Base-by-base conservation (phyloP, 139 green algal genomes). In the Mesotaenium endlicherianum region DNA sequence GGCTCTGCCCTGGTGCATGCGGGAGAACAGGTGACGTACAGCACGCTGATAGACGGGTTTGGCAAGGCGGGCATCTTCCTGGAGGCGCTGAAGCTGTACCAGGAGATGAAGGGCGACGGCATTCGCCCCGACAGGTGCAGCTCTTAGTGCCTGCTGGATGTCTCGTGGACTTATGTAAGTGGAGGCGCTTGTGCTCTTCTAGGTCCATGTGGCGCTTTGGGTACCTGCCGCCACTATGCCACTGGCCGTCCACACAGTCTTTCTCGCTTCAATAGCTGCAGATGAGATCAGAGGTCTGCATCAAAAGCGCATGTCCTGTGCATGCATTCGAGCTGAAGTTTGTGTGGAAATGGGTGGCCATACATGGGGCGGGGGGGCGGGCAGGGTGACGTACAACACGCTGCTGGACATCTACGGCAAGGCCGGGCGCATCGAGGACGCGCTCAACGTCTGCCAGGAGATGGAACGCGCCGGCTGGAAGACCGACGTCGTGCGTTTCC, bases 401-500 rank as follows among this genome's bases (percentile, higher is more conserved):
- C 70, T 87, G 81, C 45, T 87, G 50, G 81, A 87, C 58, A 77
- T 77, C 31, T 76, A 85, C 47, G 81, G 81, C 39, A 87, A 87
- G 49, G 75, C 58, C 34, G 81, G 81, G 8, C 45, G 49, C 0
- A 40, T 87, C 3, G 45, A 85, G 16, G 72, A 87, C 5, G 81
- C 81, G 6, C 38, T 87, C 30, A 39, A 17, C 0, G 42, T 87
- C 1, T 44, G 31, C 2, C 11, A 20, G 0, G 81, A 87, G 55
- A 87, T 87, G 81, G 72, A 85, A 38, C 26, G 16, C 0, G 55
- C 55, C 5, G 81, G 81, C 14, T 76, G 42, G 72, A 26, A 44
- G 0, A 70, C 60, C 1, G 80, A 86, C 49, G 71, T 81, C 31
- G 80, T 77, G 14, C 36, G 60, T 72, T n/a, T n/a, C n/a, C n/a